Percentiles rank a stretch among this genome's conserved stretches.
Evolutionary conservation across 495 filamentous ascomycete species (phyloP).

Genomic region (Letharia lupina): DNA sequence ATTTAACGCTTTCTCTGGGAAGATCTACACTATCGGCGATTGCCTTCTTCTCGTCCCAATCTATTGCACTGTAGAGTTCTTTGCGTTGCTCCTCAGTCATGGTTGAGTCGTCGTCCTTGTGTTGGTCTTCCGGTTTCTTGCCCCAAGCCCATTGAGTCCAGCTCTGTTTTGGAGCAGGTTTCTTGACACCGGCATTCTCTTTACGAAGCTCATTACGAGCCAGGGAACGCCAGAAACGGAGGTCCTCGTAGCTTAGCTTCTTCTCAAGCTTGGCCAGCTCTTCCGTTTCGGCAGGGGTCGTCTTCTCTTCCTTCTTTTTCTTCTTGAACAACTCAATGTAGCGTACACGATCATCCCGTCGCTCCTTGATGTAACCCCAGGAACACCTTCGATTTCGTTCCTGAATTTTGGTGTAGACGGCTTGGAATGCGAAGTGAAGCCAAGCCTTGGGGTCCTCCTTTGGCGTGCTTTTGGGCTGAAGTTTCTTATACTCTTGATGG

Average conservation of each 20-base stretch:
- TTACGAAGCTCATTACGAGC: constrained; percentile 91
- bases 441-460: constrained; percentile 90
- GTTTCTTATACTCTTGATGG: constrained; percentile 93
- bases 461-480: constrained; percentile 73
- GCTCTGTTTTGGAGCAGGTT: constrained; percentile 54
- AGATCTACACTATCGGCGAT: constrained; percentile 79
- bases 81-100: constrained; percentile 95
- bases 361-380: constrained; percentile 88
- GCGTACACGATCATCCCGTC: constrained; percentile 76
- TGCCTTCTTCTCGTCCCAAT: constrained; percentile 94
- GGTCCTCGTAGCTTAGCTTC: constrained; percentile 89
- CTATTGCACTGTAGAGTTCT: constrained; percentile 93
- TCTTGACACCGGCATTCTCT: constrained; percentile 79
- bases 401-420: constrained; percentile 86
- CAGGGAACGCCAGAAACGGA: constrained; percentile 92
- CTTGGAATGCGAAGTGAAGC: constrained; percentile 81
- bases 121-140: constrained; percentile 56
- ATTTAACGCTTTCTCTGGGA: constrained; percentile 81
- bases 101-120: constrained; percentile 54
- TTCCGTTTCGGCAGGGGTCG: constrained; percentile 58
- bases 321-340: constrained; percentile 97
- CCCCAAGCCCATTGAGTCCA: constrained; percentile 85
- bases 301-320: constrained; percentile 65
- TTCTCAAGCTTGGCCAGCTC: constrained; percentile 70
- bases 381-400: constrained; percentile 84